Conservation (phyloP, 306 rosid genomes). For the Mimosa pudica region DNA sequence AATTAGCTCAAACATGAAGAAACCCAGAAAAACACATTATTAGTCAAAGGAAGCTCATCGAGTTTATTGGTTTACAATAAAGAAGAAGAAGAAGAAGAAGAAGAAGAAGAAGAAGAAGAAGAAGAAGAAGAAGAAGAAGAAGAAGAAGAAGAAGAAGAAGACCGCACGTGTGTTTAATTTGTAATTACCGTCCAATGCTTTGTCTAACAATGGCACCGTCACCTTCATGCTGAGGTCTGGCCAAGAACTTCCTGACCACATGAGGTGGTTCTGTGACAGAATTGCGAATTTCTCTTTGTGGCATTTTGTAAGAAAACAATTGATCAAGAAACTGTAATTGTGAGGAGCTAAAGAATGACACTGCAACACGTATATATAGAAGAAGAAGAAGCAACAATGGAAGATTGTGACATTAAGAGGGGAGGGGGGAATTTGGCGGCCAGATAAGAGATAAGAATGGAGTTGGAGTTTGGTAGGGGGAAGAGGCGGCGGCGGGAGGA, state of each 20-base stretch:
- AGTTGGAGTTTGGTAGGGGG: too few species aligned
- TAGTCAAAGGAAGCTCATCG: conserved; percentile 29
- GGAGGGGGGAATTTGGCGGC: conserved; percentile 40
- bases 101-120: not conserved
- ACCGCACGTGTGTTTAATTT: too few species aligned
- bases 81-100: too few species aligned
- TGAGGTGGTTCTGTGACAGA: conserved; percentile 55
- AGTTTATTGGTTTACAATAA: not conserved
- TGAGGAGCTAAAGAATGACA: conserved; percentile 37
- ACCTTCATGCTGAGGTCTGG: conserved; percentile 93
- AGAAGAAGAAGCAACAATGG: not conserved
- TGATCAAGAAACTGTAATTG: not conserved
- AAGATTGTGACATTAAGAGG: not conserved
- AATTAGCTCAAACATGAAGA: conserved; percentile 78
- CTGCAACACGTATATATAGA: conserved; percentile 32
- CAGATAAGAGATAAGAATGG: conserved; percentile 48
- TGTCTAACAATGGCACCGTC: conserved; percentile 92
- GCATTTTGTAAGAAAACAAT: conserved; percentile 47
- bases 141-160: too few species aligned
- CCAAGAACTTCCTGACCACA: conserved; percentile 78
- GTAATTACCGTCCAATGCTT: conserved; percentile 91
- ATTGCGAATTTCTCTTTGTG: conserved; percentile 39
- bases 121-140: too few species aligned
- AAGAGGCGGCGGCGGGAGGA: too few species aligned
- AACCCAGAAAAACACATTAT: conserved; percentile 37